phyloP scores from a whole-genome alignment of 2,329 filamentous ascomycete species.

The Xylariaceae sp. region DNA sequence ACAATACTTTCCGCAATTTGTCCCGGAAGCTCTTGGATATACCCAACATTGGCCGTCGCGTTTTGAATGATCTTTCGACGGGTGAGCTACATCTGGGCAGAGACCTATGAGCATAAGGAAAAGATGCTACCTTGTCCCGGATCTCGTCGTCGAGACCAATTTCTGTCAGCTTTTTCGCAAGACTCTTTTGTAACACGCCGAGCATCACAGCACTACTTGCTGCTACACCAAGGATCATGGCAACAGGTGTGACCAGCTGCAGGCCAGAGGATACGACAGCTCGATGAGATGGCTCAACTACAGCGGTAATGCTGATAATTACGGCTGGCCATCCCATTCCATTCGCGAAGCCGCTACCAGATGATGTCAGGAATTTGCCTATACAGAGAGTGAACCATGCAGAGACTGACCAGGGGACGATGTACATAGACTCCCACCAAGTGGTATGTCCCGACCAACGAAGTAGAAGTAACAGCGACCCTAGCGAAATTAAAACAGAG shows the following conservation, averaged over 20 bases:
- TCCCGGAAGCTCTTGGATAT: constrained; percentile 26
- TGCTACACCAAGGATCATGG: constrained; percentile 28
- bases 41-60: constrained; percentile 37
- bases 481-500: constrained; percentile 40
- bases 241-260: constrained; percentile 42
- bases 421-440: constrained; percentile 54
- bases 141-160: constrained; percentile 22
- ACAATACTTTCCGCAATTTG: constrained; percentile 9
- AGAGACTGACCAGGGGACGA: constrained; percentile 45
- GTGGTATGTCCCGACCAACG: constrained; percentile 59
- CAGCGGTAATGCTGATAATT: constrained; percentile 47
- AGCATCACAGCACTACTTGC: constrained; percentile 24
- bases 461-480: constrained; percentile 50
- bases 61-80: constrained; percentile 34
- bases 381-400: neutral
- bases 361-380: constrained; percentile 6
- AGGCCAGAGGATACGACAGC: constrained; percentile 47
- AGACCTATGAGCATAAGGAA: neutral
- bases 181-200: constrained; percentile 26
- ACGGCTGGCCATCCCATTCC: constrained; percentile 34
- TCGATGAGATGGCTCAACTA: constrained; percentile 41
- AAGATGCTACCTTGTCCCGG: constrained; percentile 15
- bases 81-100: neutral
- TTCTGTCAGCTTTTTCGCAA: constrained; percentile 21
- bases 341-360: constrained; percentile 44